These are phyloP conservation scores for Fusarium ramigenum DNA, from an alignment of 2,329 filamentous ascomycete species.

Conservation along the genomic window DNA sequence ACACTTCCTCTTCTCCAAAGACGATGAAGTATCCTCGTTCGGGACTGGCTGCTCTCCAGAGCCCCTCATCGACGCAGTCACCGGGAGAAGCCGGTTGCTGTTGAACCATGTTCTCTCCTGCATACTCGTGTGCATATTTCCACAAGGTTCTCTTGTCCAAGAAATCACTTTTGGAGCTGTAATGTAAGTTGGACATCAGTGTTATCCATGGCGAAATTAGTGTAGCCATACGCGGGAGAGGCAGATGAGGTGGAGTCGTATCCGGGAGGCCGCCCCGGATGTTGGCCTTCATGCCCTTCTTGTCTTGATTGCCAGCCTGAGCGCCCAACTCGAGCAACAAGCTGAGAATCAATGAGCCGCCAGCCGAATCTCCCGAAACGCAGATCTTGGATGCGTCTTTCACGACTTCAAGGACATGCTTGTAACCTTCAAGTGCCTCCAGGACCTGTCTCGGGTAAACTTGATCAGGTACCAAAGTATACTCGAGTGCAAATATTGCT, in stretches of 20 bases:
- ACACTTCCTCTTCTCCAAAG: conserved; percentile 81
- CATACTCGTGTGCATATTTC: conserved; percentile 75
- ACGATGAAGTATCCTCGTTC: conserved; percentile 73
- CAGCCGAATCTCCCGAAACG: conserved; percentile 82
- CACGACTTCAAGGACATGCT: conserved; percentile 70
- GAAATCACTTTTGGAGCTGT: conserved; percentile 78
- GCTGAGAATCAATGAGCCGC: conserved; percentile 77
- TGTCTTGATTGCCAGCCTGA: conserved; percentile 37
- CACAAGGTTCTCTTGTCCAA: conserved; percentile 73
- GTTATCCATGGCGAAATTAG: conserved; percentile 86
- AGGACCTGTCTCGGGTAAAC: conserved; percentile 78
- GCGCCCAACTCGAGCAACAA: conserved; percentile 73
- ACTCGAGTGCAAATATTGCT: conserved; percentile 81
- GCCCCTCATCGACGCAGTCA: conserved; percentile 69
- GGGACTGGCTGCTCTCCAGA: conserved; percentile 75
- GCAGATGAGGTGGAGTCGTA: conserved; percentile 34
- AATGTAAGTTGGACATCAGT: conserved; percentile 73
- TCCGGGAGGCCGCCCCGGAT: conserved; percentile 24
- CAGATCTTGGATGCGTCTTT: conserved; percentile 70
- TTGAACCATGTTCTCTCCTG: conserved; percentile 53
- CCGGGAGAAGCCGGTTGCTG: conserved; percentile 69
- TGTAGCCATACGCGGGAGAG: conserved; percentile 63
- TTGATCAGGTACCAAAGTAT: conserved; percentile 79
- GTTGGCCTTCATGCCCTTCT: conserved; percentile 19
- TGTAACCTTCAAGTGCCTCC: conserved; percentile 75